Evolutionary conservation across 1,284 basidiomycete genomes (phyloP).

Genomic region (Ustanciosporium gigantosporum): DNA sequence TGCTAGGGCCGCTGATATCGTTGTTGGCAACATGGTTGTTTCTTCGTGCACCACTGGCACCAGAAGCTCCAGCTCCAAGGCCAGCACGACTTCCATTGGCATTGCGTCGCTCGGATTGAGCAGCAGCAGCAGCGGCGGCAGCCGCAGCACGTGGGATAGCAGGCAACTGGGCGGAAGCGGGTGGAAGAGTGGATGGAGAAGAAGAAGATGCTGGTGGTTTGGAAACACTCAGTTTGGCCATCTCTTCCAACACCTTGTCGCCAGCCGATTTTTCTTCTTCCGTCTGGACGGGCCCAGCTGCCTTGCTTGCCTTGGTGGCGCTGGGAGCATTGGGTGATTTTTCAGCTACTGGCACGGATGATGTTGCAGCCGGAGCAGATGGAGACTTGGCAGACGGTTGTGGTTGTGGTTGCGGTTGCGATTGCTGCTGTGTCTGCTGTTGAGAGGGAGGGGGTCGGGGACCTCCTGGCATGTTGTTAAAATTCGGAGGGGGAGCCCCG

Average conservation of each 20-base stretch:
- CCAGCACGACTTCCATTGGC: background rate
- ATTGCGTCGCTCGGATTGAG: constrained; percentile 12
- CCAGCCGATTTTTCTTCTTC: constrained; percentile 24
- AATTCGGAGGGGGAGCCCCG: constrained; percentile 31
- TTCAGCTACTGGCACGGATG: background rate
- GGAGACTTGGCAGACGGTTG: constrained; percentile 4
- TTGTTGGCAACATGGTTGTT: background rate
- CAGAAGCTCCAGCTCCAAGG: background rate
- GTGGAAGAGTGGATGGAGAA: constrained; percentile 19
- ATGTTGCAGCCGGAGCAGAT: constrained; percentile 8
- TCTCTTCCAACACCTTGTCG: constrained; percentile 44
- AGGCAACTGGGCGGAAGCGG: constrained; percentile 27
- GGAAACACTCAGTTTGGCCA: constrained; percentile 45
- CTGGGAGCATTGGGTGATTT: background rate
- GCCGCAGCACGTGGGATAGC: constrained; percentile 46
- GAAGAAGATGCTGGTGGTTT: constrained; percentile 12
- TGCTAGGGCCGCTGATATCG: constrained; percentile 18
- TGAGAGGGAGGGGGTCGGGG: constrained; percentile 12
- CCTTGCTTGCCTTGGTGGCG: constrained; percentile 1
- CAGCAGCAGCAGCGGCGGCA: constrained; percentile 25
- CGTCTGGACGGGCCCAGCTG: too few species aligned
- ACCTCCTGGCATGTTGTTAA: constrained; percentile 21
- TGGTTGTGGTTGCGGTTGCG: constrained; percentile 6
- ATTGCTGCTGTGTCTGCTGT: constrained; percentile 12
- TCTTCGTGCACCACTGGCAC: background rate